phyloP scores from a whole-genome alignment of 495 filamentous ascomycete genomes.

The Hamigera avellanea region DNA sequence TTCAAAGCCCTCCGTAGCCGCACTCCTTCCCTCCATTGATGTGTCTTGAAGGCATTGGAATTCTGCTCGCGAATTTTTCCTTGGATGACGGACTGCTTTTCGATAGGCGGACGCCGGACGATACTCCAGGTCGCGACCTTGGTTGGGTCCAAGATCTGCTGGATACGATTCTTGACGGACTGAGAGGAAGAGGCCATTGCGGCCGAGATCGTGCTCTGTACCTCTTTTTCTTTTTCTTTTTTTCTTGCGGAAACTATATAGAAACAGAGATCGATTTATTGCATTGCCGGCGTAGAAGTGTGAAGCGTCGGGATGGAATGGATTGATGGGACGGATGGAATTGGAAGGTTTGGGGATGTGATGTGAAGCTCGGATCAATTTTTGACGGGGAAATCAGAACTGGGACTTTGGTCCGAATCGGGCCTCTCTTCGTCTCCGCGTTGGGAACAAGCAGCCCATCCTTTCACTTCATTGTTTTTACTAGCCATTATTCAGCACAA shows the following conservation, averaged over 20 bases:
- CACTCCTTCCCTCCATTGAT: constrained; percentile 24
- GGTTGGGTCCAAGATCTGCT: constrained; percentile 35
- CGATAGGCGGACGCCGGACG: constrained; percentile 28
- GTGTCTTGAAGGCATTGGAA: constrained; percentile 32
- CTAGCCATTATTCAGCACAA: too few species aligned
- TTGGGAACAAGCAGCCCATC: not conserved
- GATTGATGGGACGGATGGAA: not conserved
- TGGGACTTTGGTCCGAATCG: not conserved
- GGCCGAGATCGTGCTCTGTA: constrained; percentile 14
- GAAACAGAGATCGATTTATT: not conserved
- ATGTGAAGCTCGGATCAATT: constrained; percentile 14
- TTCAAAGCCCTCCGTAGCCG: constrained; percentile 37
- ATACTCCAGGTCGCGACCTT: constrained; percentile 30
- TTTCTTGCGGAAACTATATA: not conserved
- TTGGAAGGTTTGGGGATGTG: not conserved
- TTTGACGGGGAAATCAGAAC: constrained; percentile 6
- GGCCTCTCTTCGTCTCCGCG: too few species aligned
- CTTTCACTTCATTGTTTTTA: too few species aligned
- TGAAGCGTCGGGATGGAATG: constrained; percentile 1
- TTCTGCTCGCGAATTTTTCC: constrained; percentile 22
- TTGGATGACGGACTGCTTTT: constrained; percentile 27
- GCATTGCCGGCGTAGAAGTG: too few species aligned
- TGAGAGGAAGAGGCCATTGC: constrained; percentile 26
- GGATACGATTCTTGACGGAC: constrained; percentile 17
- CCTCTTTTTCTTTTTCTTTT: not conserved